Base-by-base conservation (phyloP, 805 yeast genomes). In the Ogataea philodendri region DNA sequence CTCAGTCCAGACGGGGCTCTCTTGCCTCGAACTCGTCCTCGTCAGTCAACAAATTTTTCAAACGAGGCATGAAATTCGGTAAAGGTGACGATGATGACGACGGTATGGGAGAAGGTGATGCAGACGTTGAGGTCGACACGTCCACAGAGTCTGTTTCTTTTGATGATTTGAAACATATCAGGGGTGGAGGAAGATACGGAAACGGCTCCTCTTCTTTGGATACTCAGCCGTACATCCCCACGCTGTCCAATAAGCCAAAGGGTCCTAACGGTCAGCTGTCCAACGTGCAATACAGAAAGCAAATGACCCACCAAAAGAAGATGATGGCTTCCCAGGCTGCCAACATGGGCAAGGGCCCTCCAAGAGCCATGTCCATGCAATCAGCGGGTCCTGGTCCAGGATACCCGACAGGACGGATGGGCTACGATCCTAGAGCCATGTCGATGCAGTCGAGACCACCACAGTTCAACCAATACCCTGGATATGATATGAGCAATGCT, bases 171-270 rank as follows among this genome's bases (percentile, higher is more conserved):
- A 63, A 77, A 15, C 80, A 79, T 31, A 60, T 80, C 2, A 65
- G 81, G 32, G 85, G 80, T 45, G 69, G 82, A 24, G 84, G 84
- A 5, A 74, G 85, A 20, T 81, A 81, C 52, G 81, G 39, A 2
- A 23, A 22, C 9, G 38, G 81, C 3, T 63, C 70, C 13, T 63
- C 68, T 32, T 42, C 61, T 26, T 32, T 54, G 25, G 86, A 81
- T 44, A 70, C 89, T 0, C 70, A 86, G 0, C 89, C 93, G 7
- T 76, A 81, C 44, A 83, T 84, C 24, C 94, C 94, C 5, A 82
- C 87, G 0, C 36, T 84, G 3, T 65, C 74, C 5, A 59, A 71
- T 0, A 42, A 49, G 45, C 43, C 57, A 39, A 25, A 38, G 34
- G 48, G 55, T 30, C 42, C 58, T 14, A 53, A 50, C 3, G 46